Percentiles rank a stretch among this genome's conserved stretches.
These are phyloP conservation scores for Talaromyces trachyspermus DNA, from an alignment of 495 filamentous ascomycete genomes.

Conservation along the genomic window DNA sequence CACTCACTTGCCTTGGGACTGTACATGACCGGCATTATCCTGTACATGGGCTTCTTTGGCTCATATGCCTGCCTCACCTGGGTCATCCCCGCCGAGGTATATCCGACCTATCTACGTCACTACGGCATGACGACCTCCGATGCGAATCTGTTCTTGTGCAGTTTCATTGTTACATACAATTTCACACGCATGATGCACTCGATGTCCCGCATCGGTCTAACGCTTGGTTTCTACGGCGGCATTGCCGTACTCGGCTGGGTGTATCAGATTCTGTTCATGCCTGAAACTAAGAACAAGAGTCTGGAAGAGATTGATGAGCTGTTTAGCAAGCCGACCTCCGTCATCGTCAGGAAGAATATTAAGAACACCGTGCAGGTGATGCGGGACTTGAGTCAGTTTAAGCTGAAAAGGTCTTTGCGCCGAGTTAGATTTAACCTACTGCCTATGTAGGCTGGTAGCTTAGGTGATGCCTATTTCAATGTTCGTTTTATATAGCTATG, in stretches of 20 bases:
- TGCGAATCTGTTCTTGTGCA: slow-evolving; percentile 49
- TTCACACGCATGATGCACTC: slow-evolving; percentile 51
- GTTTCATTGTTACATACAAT: slow-evolving; percentile 59
- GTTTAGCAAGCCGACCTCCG: slow-evolving; percentile 47
- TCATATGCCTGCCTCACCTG: slow-evolving; percentile 56
- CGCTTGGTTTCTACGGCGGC: slow-evolving; percentile 54
- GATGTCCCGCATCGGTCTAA: slow-evolving; percentile 49
- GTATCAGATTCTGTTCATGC: slow-evolving; percentile 56
- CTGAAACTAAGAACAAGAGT: slow-evolving; percentile 57
- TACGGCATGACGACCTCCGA: slow-evolving; percentile 55
- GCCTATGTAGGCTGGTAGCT: neutral
- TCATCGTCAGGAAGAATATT: slow-evolving; percentile 44
- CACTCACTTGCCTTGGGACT: slow-evolving; percentile 36
- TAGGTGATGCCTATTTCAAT: too few species aligned
- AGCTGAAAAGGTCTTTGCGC: slow-evolving; percentile 27
- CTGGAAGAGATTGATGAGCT: slow-evolving; percentile 55
- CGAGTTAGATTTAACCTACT: neutral
- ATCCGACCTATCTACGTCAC: slow-evolving; percentile 51
- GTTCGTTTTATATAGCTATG: too few species aligned
- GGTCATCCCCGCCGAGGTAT: slow-evolving; percentile 54
- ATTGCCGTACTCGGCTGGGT: slow-evolving; percentile 51
- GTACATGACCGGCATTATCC: slow-evolving; percentile 50
- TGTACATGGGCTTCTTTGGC: slow-evolving; percentile 58
- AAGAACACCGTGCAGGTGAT: slow-evolving; percentile 30
- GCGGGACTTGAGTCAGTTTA: slow-evolving; percentile 22